A percentile compares a stretch with the other conserved stretches of the same genome.
phyloP scores from a whole-genome alignment of 2,329 filamentous ascomycete species.

The Aureobasidium melanogenum region DNA sequence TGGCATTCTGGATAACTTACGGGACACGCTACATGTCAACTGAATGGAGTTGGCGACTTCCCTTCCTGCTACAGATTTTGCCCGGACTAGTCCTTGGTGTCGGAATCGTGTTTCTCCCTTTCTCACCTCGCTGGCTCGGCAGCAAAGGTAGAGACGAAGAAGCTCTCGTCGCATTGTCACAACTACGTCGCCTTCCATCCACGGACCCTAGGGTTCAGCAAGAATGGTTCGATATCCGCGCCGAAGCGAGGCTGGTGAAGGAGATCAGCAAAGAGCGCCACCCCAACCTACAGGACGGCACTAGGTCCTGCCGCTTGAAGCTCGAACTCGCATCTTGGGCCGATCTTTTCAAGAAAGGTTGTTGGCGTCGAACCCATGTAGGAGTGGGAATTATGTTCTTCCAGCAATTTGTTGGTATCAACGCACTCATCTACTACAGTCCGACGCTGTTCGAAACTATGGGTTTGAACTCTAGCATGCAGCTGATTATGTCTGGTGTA shows the following conservation, averaged over 20 bases:
- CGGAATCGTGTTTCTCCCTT: conserved; percentile 27
- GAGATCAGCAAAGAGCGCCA: conserved; percentile 29
- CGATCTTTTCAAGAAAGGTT: conserved; percentile 43
- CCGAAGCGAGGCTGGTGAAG: conserved; percentile 16
- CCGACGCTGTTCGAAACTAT: conserved; percentile 49
- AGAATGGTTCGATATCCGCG: conserved; percentile 18
- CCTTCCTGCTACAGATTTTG: conserved; percentile 39
- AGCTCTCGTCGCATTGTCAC: conserved; percentile 21
- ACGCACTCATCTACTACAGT: conserved; percentile 53
- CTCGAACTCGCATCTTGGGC: conserved; percentile 41
- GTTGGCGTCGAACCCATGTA: conserved; percentile 40
- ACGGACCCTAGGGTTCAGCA: conserved; percentile 14
- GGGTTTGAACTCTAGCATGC: conserved; percentile 22
- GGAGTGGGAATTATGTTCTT: conserved; percentile 50
- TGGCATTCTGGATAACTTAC: conserved; percentile 48
- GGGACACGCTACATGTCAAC: conserved; percentile 35
- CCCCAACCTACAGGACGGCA: conserved; percentile 25
- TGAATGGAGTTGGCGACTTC: conserved; percentile 40
- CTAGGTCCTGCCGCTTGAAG: conserved; percentile 29
- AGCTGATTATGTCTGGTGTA: conserved; percentile 47
- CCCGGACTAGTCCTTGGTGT: conserved; percentile 24
- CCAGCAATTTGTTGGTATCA: conserved; percentile 48
- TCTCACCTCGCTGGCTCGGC: conserved; percentile 27
- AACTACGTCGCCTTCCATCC: conserved; percentile 20
- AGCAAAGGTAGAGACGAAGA: conserved; percentile 25